Evolutionary conservation across 2,329 filamentous ascomycete species (phyloP).

Genomic region (Sporothrix pallida): DNA sequence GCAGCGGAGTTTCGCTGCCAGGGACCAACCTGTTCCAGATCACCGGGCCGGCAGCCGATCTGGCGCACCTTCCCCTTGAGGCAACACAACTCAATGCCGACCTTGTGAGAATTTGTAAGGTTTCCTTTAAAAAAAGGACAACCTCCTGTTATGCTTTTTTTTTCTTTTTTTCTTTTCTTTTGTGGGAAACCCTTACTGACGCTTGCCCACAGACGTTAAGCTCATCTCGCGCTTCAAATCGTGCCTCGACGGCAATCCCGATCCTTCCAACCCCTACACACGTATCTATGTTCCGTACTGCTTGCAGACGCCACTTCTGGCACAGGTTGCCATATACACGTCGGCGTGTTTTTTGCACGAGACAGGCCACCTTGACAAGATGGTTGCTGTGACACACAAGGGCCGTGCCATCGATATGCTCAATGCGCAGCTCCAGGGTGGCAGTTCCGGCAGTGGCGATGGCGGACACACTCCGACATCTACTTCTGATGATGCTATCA

Average conservation of each 20-base stretch:
- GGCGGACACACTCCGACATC: constrained; percentile 37
- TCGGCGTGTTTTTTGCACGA: constrained; percentile 59
- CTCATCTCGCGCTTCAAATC: constrained; percentile 58
- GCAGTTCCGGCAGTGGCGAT: constrained; percentile 11
- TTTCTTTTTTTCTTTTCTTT: not conserved
- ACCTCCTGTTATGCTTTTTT: not conserved
- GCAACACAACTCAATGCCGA: constrained; percentile 54
- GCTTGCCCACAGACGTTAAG: constrained; percentile 49
- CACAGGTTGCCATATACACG: constrained; percentile 57
- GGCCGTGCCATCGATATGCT: constrained; percentile 53
- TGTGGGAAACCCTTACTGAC: not conserved
- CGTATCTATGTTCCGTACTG: constrained; percentile 56
- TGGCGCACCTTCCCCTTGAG: constrained; percentile 51
- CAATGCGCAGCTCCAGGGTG: constrained; percentile 53
- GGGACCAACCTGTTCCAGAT: constrained; percentile 37
- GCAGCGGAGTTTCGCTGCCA: not conserved
- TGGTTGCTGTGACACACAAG: constrained; percentile 52
- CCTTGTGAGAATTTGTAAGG: constrained; percentile 55
- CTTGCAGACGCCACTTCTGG: constrained; percentile 56
- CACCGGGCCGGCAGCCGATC: constrained; percentile 41
- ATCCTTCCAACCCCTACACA: constrained; percentile 52
- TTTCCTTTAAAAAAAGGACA: no score
- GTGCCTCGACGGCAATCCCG: constrained; percentile 56
- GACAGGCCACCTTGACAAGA: constrained; percentile 53
- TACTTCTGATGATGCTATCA: constrained; percentile 54